Conservation (phyloP, 352 stramenopile species). For the Phytopythium boreale region DNA sequence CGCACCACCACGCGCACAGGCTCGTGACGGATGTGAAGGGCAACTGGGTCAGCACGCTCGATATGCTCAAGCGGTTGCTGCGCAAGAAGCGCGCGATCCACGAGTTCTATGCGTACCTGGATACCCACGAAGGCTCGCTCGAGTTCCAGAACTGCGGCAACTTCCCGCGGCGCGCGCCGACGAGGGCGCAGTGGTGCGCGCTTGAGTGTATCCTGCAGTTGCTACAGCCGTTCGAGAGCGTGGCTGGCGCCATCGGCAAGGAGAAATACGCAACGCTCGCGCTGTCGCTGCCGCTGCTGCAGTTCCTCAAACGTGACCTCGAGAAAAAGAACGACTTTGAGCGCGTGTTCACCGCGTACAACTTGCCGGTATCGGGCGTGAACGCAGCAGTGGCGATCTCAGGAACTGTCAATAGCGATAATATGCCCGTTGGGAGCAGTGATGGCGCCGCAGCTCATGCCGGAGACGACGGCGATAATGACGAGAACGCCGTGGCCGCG, state of each 20-base stretch:
- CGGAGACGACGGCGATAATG: background rate
- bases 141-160: slow-evolving; percentile 30
- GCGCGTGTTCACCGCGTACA: slow-evolving; percentile 32
- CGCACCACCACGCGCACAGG: slow-evolving; percentile 31
- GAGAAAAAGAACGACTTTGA: slow-evolving; percentile 44
- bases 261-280: slow-evolving; percentile 41
- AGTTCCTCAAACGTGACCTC: slow-evolving; percentile 44
- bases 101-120: slow-evolving; percentile 43
- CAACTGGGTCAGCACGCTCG: slow-evolving; percentile 44
- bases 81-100: slow-evolving; percentile 37
- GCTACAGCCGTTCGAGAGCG: slow-evolving; percentile 47
- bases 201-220: slow-evolving; percentile 40
- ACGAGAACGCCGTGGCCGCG: slow-evolving; percentile 3
- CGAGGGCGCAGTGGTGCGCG: slow-evolving; percentile 32
- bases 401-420: background rate
- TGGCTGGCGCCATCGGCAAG: slow-evolving; percentile 35
- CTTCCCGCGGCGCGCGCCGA: slow-evolving; percentile 20
- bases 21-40: slow-evolving; percentile 38
- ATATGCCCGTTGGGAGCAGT: background rate
- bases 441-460: background rate
- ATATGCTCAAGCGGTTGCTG: slow-evolving; percentile 45
- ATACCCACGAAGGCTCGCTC: slow-evolving; percentile 29
- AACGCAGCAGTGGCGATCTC: background rate
- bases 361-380: background rate
- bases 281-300: slow-evolving; percentile 35